Base-by-base conservation (phyloP, 2,329 filamentous ascomycete species). In the Gremmenia infestans region DNA sequence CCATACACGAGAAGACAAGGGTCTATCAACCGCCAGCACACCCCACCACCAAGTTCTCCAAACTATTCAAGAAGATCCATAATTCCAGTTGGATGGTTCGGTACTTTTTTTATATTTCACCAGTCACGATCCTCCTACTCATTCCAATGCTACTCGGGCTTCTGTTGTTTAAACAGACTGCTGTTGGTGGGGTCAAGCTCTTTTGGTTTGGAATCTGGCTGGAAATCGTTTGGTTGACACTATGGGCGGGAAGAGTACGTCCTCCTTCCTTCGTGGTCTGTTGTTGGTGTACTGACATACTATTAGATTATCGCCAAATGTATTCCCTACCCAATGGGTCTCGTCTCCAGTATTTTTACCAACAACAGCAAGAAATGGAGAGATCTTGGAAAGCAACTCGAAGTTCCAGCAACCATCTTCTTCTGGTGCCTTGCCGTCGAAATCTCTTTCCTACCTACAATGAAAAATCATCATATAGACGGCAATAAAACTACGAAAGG, bases 181-280 rank as follows among this genome's bases (percentile, higher is more conserved):
- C 79, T 1, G 81, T 87, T 2, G 91, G 91, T 0, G 90, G 87
- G 19, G 91, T 96, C 0, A 68, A 83, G 60, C 75, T 97, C 46
- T 76, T 91, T 57, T 97, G 93, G 93, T 97, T 97, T 68, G 89
- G 89, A 32, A 91, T 97, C 60, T 97, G 93, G 93, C 79, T 97
- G 17, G 89, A 96, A 71, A 90, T 96, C 43, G 80, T 97, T 25
- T 97, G 93, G 93, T 78, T 93, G 60, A 91, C 91, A 0, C 78
- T 97, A 0, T 97, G 93, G 93, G 86, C 87, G 19, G 87, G 55
- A 53, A 73, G 83, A 66, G 88, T 69, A 58, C 73, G 82, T 67
- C 35, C 32, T 36, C 32, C 45, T 42, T 14, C 19, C 22, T n/a
- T 2, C 11, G 15, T 12, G 4, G 15, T 1, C 6, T 25, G 2